phyloP scores from a whole-genome alignment of 441 rosid genomes.

The Populus hybrid region DNA sequence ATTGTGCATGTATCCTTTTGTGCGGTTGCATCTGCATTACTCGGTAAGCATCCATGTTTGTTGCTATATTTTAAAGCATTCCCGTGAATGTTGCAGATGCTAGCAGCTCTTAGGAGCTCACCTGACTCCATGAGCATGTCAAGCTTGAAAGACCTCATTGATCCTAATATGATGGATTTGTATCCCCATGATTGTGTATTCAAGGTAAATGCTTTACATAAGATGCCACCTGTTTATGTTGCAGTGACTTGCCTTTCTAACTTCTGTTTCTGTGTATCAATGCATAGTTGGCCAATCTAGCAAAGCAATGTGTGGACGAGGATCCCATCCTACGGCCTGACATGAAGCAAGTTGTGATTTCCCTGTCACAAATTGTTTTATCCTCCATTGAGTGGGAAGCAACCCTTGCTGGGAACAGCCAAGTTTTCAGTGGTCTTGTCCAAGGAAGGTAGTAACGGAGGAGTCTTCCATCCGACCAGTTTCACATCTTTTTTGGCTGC shows the following conservation, averaged over 20 bases:
- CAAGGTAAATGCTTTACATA: conserved; percentile 52
- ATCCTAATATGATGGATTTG: conserved; percentile 79
- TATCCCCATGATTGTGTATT: conserved; percentile 91
- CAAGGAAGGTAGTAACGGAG: conserved; percentile 69
- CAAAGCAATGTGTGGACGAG: conserved; percentile 90
- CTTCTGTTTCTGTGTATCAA: conserved; percentile 6
- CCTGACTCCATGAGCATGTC: conserved; percentile 74
- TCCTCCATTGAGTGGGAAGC: conserved; percentile 99
- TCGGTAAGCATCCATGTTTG: not conserved
- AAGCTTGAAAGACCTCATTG: conserved; percentile 70
- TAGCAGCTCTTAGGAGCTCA: conserved; percentile 65
- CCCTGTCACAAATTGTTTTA: conserved; percentile 82
- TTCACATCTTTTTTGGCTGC: not conserved
- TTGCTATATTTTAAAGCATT: conserved; percentile 5
- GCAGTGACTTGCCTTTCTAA: conserved; percentile 2
- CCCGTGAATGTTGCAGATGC: conserved; percentile 53
- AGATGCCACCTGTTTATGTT: not conserved
- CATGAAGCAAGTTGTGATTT: conserved; percentile 93
- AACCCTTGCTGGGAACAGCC: conserved; percentile 95
- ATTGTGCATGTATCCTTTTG: not conserved
- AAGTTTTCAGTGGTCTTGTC: conserved; percentile 94
- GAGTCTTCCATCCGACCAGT: not conserved
- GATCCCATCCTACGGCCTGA: conserved; percentile 90
- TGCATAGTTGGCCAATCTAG: conserved; percentile 74
- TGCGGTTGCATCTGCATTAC: not conserved